Evolutionary conservation across 805 yeast genomes (phyloP), one percentile per base, ranked within the genome.

Genomic region (Crinitomyces ghanaensis): DNA sequence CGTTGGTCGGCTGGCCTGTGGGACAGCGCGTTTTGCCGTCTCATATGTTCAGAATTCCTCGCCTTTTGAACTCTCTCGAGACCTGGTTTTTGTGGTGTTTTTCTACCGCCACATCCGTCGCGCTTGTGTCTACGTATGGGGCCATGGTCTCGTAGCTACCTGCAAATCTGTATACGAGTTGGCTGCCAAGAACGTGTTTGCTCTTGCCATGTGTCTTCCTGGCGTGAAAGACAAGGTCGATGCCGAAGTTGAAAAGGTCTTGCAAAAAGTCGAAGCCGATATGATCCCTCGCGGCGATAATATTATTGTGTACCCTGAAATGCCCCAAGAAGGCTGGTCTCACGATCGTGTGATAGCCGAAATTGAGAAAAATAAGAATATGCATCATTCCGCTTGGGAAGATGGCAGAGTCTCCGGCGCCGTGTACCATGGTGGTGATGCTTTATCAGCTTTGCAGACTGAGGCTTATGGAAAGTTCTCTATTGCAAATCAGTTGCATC

Each of bases 341-440:
- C 60, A 65, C 11, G 55, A 51, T 1, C 56, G 55, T 13, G 67
- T 91, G 6, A 34, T 65, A 19, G 46, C 46, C 0, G 72, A 75
- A 37, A 57, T 91, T 37, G 68, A 72, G 22, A 54, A 57, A 19
- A 40, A 48, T 31, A 28, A 29, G 12, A 31, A 26, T 8, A 44
- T 85, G 43, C 68, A 74, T 36, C 83, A 80, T 43, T 63, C 83
- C 1, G 77, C 75, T 36, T 88, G 96, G 95, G 68, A 76, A 50
- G 63, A 66, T 26, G 98, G 98, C 4, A 68, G 74, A 44, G 79
- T 88, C 3, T 80, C 93, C 12, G 98, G 98, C 4, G 97, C 96
- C 0, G 96, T 88, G 7, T 88, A 88, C 49, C 97, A 91, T 48
- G 96, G 97, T 19, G 96, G 96, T 9, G 62, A 66, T n/a, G 82